Conservation (phyloP, 176 grass and related monocot species). For the Cymbopogon citratus region DNA sequence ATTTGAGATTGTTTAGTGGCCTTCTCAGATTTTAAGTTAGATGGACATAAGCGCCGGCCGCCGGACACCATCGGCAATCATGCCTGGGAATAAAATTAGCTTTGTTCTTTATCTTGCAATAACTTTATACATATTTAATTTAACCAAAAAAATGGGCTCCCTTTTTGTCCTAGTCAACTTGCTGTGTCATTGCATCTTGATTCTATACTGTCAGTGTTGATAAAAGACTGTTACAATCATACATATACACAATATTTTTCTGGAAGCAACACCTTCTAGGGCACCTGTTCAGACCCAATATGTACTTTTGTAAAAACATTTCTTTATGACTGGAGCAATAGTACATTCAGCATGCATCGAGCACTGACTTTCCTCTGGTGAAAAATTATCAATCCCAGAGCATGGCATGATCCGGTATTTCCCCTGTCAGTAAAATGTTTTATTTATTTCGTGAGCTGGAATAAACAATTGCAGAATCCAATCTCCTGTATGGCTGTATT, state of each 20-base stretch:
- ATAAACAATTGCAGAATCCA: neutral
- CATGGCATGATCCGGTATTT: neutral
- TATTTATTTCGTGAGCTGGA: neutral
- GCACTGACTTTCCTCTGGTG: neutral
- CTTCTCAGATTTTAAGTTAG: no score
- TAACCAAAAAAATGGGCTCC: no score
- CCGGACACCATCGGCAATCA: no score
- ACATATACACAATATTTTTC: neutral
- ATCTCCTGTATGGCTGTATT: neutral
- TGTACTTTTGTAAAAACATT: neutral
- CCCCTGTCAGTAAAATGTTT: neutral
- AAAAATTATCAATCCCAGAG: neutral
- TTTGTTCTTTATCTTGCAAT: no score
- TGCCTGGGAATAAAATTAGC: no score
- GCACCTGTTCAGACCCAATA: neutral
- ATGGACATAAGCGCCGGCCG: no score
- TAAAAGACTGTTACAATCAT: neutral
- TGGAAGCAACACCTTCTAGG: neutral
- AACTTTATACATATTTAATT: no score
- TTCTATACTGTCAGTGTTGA: neutral
- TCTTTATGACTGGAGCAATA: neutral
- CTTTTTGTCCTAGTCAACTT: neutral
- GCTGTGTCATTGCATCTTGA: neutral
- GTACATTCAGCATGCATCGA: neutral
- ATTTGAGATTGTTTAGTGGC: no score